These are phyloP conservation scores for Athelia psychrophila DNA, from an alignment of 1,284 basidiomycete species.

Conservation along the genomic window DNA sequence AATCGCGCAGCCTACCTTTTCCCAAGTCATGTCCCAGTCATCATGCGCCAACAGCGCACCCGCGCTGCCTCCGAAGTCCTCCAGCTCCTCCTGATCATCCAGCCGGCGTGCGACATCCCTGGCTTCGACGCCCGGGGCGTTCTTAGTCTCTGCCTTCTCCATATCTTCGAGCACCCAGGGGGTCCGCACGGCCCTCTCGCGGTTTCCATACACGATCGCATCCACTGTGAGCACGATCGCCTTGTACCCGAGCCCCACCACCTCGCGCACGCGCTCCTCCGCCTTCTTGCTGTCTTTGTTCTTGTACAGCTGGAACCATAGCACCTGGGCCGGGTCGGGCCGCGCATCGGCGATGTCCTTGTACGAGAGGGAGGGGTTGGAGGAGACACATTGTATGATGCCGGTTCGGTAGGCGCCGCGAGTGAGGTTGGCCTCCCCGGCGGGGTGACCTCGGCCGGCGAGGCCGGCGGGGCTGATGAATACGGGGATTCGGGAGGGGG, in stretches of 20 bases:
- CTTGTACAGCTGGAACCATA: slow-evolving; percentile 91
- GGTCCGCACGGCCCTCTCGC: slow-evolving; percentile 75
- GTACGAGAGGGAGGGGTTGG: slow-evolving; percentile 80
- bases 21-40: slow-evolving; percentile 74
- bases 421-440: slow-evolving; percentile 84
- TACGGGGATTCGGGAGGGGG: slow-evolving; percentile 72
- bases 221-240: slow-evolving; percentile 93
- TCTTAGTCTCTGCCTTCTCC: slow-evolving; percentile 28
- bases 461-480: slow-evolving; percentile 88
- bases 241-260: slow-evolving; percentile 73
- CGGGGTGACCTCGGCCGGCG: slow-evolving; percentile 87
- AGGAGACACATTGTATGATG: slow-evolving; percentile 89
- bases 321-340: slow-evolving; percentile 56
- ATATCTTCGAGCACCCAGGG: slow-evolving; percentile 62
- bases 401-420: slow-evolving; percentile 66
- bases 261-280: slow-evolving; percentile 68
- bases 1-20: slow-evolving; percentile 38
- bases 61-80: slow-evolving; percentile 56
- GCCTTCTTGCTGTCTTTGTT: slow-evolving; percentile 71
- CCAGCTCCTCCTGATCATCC: slow-evolving; percentile 33
- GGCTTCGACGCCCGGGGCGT: slow-evolving; percentile 24
- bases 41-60: slow-evolving; percentile 61
- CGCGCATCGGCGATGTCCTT: slow-evolving; percentile 65
- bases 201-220: slow-evolving; percentile 82
- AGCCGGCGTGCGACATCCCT: slow-evolving; percentile 20